These are phyloP conservation scores for Fusarium protoensiforme DNA, from an alignment of 2,329 filamentous ascomycete species.

Conservation along the genomic window DNA sequence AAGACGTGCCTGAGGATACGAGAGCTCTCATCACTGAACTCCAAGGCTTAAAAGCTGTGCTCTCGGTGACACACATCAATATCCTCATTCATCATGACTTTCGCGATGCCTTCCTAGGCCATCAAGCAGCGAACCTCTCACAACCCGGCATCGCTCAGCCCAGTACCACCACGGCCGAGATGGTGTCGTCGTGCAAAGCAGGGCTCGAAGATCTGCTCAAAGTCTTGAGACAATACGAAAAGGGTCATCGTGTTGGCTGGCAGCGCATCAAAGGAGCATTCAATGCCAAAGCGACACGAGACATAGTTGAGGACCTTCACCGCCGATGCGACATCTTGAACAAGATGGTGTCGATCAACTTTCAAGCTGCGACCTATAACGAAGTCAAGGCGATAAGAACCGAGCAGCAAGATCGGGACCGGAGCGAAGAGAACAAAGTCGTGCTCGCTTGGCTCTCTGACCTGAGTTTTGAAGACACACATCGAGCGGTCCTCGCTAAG, in stretches of 20 bases:
- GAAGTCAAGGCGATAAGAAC: not conserved
- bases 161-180: accelerated
- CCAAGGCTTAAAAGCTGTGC: not conserved
- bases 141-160: not conserved
- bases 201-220: not conserved
- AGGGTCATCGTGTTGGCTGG: not conserved
- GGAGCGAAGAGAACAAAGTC: not conserved
- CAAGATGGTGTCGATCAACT: not conserved
- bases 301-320: not conserved
- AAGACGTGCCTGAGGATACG: not conserved
- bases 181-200: not conserved
- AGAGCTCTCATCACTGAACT: not conserved
- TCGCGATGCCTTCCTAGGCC: not conserved
- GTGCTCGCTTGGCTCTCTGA: not conserved
- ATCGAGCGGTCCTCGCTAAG: not conserved
- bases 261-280: not conserved
- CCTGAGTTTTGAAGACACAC: not conserved
- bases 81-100: not conserved
- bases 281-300: not conserved
- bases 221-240: not conserved
- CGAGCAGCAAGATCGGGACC: not conserved
- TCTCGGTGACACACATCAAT: not conserved
- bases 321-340: not conserved
- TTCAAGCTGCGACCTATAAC: not conserved
- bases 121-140: not conserved